Percentiles rank a stretch among this genome's conserved stretches.
These are phyloP conservation scores for Nephelium lappaceum DNA, from an alignment of 345 rosid species.

Conservation along the genomic window DNA sequence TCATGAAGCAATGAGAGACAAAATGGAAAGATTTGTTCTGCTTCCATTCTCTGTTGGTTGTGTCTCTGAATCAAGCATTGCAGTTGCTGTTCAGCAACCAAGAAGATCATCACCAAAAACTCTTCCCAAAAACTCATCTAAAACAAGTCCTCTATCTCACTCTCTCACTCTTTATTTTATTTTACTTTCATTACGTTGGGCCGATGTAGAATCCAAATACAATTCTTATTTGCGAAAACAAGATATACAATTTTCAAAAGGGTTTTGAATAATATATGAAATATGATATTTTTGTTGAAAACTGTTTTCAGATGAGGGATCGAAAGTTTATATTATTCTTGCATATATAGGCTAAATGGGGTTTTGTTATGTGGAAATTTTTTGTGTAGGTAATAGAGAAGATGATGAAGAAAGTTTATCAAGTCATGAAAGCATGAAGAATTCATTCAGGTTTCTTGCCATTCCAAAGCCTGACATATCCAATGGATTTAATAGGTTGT, in stretches of 20 bases:
- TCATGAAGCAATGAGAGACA: constrained; percentile 59
- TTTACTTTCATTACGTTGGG: neutral
- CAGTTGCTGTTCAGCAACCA: constrained; percentile 38
- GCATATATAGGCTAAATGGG: too few species aligned
- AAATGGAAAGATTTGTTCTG: constrained; percentile 76
- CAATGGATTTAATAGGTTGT: constrained; percentile 55
- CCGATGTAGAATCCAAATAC: neutral
- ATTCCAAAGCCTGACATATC: constrained; percentile 62
- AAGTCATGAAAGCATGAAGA: constrained; percentile 49
- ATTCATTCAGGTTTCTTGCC: constrained; percentile 35
- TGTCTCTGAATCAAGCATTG: constrained; percentile 72
- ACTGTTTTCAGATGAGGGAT: too few species aligned
- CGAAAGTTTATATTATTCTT: neutral
- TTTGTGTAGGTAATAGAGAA: constrained; percentile 32
- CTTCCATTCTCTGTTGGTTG: constrained; percentile 84
- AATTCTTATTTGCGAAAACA: too few species aligned
- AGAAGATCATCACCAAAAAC: constrained; percentile 29
- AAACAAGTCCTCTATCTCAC: constrained; percentile 36
- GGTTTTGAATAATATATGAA: too few species aligned
- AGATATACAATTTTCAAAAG: too few species aligned
- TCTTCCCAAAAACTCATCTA: constrained; percentile 20
- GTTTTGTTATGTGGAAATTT: neutral
- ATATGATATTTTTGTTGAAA: too few species aligned
- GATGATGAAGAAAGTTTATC: constrained; percentile 52
- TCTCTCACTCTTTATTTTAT: neutral